A percentile compares a stretch with the other conserved stretches of the same genome.
Conservation (phyloP, 2,329 filamentous ascomycete genomes). For the Stagonosporopsis chrysanthemi region DNA sequence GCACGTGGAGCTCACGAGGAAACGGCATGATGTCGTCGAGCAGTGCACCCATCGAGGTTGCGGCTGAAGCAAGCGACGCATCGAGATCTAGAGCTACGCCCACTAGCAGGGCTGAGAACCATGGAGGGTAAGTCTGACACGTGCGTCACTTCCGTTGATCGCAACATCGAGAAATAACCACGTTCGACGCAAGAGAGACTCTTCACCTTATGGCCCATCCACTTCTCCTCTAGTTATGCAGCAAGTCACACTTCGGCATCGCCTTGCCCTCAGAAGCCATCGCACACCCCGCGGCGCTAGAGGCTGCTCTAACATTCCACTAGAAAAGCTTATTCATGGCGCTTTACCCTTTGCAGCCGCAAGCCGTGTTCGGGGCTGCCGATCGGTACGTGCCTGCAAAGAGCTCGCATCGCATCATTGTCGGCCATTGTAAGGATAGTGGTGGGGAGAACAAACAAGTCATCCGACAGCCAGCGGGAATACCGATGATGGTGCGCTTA, state of each 20-base stretch:
- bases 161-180: neutral
- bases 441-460: neutral
- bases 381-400: constrained; percentile 15
- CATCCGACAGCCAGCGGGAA: neutral
- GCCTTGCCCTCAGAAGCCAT: constrained; percentile 16
- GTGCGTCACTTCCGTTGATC: neutral
- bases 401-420: constrained; percentile 5
- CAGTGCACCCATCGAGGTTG: neutral
- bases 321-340: constrained; percentile 3
- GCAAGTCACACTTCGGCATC: constrained; percentile 11
- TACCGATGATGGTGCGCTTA: neutral
- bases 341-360: neutral
- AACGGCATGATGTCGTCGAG: constrained; percentile 3
- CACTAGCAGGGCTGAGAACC: constrained; percentile 4
- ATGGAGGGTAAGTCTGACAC: neutral
- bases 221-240: neutral
- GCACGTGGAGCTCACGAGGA: constrained; percentile 15
- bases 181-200: neutral
- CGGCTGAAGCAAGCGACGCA: constrained; percentile 14
- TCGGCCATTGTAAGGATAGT: neutral
- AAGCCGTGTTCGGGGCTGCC: constrained; percentile 9
- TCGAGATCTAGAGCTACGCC: constrained; percentile 4
- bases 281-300: constrained; percentile 18
- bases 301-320: neutral
- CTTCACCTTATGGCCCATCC: neutral